Evolutionary conservation across 2,329 filamentous ascomycete species (phyloP), one percentile per base, ranked within the genome.

Genomic region (Botrytis deweyae): DNA sequence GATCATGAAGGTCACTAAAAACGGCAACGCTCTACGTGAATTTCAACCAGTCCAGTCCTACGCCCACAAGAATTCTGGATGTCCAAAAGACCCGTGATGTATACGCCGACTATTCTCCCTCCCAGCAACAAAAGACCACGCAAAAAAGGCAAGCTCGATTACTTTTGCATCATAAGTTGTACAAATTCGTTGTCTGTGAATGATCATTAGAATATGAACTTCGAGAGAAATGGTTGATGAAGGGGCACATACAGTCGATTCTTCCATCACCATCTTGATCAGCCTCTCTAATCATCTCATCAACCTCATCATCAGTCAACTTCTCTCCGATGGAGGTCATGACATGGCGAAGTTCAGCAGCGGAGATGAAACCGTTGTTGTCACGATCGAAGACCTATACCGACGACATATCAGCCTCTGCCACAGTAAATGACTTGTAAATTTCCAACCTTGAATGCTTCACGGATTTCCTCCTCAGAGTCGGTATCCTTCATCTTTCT

Each of bases 111-210:
- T 72, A 72, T 77, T 46, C 66, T 33, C 63, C 64, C 36, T 36
- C 18, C n/a, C 70, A 55, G n/a, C 61, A 44, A 36, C 36, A 72
- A 69, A 67, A 67, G 40, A 63, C 46, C 72, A 72, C 74, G 70
- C 73, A 61, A 73, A 73, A 69, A 76, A 71, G 70, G 69, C 73
- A 70, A 49, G 70, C 64, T 22, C 58, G 25, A 65, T 77, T 74
- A 95, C 88, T 95, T 95, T 88, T 96, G 93, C 93, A 96, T 95
- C 93, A 96, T 96, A 82, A 96, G 91, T 86, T 96, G 93, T 80
- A 96, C 93, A 82, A 96, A 96, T 85, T 96, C 93, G 87, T 95
- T 95, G 86, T 95, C 93, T 95, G 80, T 65, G 18, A 25, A 67
- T 36, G 25, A 46, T 74, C 49, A 74, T 81, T 82, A 81, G 66